Conservation (phyloP, 371 early-diverging fungal species). For the Dichotomocladium elegans region DNA sequence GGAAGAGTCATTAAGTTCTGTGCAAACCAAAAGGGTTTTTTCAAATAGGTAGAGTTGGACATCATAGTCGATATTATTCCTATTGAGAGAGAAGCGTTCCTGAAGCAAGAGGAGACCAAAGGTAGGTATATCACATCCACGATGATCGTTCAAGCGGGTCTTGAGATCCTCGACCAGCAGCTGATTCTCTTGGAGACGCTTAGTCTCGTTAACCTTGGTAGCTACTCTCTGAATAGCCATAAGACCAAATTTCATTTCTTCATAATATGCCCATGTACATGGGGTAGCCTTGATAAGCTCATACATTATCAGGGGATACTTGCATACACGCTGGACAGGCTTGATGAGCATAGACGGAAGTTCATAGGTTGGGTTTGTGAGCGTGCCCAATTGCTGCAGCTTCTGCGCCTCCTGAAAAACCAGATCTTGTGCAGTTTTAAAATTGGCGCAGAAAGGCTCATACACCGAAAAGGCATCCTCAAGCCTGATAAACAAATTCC, state of each 20-base stretch:
- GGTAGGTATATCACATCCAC: slow-evolving; percentile 6
- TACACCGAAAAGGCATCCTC: slow-evolving; percentile 89
- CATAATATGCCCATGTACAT: slow-evolving; percentile 59
- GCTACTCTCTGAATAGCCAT: slow-evolving; percentile 82
- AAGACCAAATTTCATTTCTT: slow-evolving; percentile 78
- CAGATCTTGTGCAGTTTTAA: slow-evolving; percentile 66
- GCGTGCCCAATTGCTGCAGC: slow-evolving; percentile 50
- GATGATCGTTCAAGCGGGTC: slow-evolving; percentile 52
- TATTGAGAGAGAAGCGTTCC: slow-evolving; percentile 78
- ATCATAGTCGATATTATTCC: slow-evolving; percentile 73
- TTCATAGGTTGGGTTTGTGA: slow-evolving; percentile 81
- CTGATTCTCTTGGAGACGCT: slow-evolving; percentile 82
- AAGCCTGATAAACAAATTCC: slow-evolving; percentile 69
- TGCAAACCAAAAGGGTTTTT: slow-evolving; percentile 83
- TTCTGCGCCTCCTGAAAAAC: slow-evolving; percentile 42
- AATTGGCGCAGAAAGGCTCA: slow-evolving; percentile 92
- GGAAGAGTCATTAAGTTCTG: slow-evolving; percentile 54
- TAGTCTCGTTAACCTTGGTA: slow-evolving; percentile 86
- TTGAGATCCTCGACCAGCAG: slow-evolving; percentile 70
- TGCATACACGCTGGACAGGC: slow-evolving; percentile 95
- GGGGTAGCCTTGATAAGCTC: slow-evolving; percentile 80
- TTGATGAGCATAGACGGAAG: slow-evolving; percentile 92
- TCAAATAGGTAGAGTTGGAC: slow-evolving; percentile 87
- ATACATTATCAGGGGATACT: slow-evolving; percentile 87
- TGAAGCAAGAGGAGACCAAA: slow-evolving; percentile 59